Conservation (phyloP, 805 yeast species). For the Candida piceae region DNA sequence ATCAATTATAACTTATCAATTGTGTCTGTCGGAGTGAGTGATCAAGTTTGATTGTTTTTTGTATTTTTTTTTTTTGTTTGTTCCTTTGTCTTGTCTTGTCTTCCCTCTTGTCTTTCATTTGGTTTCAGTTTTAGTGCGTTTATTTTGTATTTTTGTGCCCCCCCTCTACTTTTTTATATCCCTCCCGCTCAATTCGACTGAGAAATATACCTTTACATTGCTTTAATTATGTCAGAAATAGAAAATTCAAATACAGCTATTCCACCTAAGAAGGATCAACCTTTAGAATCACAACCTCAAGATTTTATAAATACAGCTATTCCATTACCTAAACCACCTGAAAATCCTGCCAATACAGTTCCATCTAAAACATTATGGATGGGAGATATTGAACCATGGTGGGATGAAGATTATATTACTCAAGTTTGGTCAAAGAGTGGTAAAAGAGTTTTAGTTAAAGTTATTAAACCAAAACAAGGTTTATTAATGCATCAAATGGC, state of each 20-base stretch:
- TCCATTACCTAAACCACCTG: constrained; percentile 50
- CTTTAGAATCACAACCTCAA: constrained; percentile 8
- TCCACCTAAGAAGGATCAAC: constrained; percentile 5
- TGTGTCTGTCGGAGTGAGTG: too few relatives aligned
- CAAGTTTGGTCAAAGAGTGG: constrained; percentile 57
- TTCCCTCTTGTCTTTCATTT: too few relatives aligned
- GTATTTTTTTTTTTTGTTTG: too few relatives aligned
- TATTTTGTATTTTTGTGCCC: background rate
- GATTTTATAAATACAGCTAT: constrained; percentile 20
- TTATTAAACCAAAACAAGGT: constrained; percentile 46
- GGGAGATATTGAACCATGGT: constrained; percentile 83
- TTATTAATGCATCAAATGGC: constrained; percentile 33
- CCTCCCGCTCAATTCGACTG: background rate
- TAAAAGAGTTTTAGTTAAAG: constrained; percentile 57
- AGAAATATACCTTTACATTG: background rate
- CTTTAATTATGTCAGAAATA: constrained; percentile 8
- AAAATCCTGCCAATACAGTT: constrained; percentile 41
- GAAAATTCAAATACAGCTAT: constrained; percentile 8
- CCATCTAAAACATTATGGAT: constrained; percentile 78
- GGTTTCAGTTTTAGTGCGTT: too few relatives aligned
- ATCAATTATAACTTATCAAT: too few relatives aligned
- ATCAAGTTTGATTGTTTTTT: too few relatives aligned
- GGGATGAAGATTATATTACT: constrained; percentile 57
- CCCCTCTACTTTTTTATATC: too few relatives aligned
- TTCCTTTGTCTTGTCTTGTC: background rate